Conservation (phyloP, 495 filamentous ascomycete species). For the Annulohypoxylon bovei region DNA sequence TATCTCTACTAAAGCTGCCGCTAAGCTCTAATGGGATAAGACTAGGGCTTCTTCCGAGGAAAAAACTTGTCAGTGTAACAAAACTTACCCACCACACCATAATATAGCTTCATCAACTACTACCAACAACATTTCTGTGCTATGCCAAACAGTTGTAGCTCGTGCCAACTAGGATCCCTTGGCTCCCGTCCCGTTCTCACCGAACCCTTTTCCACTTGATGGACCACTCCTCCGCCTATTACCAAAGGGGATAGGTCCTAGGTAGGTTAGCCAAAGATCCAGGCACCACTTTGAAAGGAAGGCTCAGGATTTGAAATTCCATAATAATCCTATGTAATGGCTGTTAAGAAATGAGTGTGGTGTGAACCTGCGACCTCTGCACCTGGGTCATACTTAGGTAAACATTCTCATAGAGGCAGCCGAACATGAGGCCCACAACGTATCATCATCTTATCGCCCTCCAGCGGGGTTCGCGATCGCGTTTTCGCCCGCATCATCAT, state of each 20-base stretch:
- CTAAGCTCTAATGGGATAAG: too few relatives aligned
- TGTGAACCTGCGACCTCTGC: not conserved
- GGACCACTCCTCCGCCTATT: not conserved
- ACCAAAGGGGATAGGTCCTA: slow-evolving; percentile 2
- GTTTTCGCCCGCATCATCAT: not conserved
- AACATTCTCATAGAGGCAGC: not conserved
- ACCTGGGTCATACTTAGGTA: not conserved
- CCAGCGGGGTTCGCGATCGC: not conserved
- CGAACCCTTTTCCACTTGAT: not conserved
- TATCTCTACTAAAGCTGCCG: too few relatives aligned
- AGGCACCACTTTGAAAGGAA: slow-evolving; percentile 1
- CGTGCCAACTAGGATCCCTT: not conserved
- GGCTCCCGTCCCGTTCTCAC: slow-evolving; percentile 6
- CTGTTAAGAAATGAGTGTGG: not conserved
- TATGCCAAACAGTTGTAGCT: not conserved
- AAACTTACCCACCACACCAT: too few relatives aligned
- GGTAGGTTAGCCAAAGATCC: not conserved
- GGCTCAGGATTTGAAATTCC: not conserved
- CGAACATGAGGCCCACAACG: slow-evolving; percentile 12
- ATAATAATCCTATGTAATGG: slow-evolving; percentile 3
- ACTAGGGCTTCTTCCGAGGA: too few relatives aligned
- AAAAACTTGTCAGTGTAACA: too few relatives aligned
- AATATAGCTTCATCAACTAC: not conserved
- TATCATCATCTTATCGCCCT: slow-evolving; percentile 6
- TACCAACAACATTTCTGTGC: not conserved